Evolutionary conservation across 495 filamentous ascomycete species (phyloP).

Genomic region (Penicillium coffeae): DNA sequence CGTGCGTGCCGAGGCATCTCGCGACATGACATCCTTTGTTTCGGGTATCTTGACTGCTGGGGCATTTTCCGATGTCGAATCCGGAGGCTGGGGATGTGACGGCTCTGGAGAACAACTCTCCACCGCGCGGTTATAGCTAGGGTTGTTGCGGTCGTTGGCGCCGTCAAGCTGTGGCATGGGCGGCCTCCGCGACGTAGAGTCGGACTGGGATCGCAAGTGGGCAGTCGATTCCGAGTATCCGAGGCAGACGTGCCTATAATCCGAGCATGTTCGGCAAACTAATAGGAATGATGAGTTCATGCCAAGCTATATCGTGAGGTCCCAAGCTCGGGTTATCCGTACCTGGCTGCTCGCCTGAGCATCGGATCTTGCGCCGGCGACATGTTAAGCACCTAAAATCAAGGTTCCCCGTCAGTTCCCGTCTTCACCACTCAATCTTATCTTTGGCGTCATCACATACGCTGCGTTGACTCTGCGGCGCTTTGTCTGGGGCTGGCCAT

Average conservation of each 20-base stretch:
- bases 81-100: constrained; percentile 4
- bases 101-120: constrained; percentile 32
- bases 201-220: constrained; percentile 42
- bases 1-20: constrained; percentile 18
- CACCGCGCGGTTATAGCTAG: constrained; percentile 14
- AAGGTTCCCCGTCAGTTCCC: constrained; percentile 16
- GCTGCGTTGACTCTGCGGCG: constrained; percentile 77
- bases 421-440: not conserved
- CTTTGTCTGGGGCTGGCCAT: constrained; percentile 77
- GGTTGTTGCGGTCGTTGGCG: constrained; percentile 15
- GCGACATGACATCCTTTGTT: constrained; percentile 16
- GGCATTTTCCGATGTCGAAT: constrained; percentile 12
- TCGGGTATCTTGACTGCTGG: constrained; percentile 13
- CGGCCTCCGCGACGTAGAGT: constrained; percentile 27
- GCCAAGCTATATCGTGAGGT: not conserved
- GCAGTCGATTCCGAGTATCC: constrained; percentile 72
- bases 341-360: constrained; percentile 70
- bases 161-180: constrained; percentile 14
- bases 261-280: constrained; percentile 69
- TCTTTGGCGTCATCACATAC: constrained; percentile 44
- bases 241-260: constrained; percentile 68
- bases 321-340: constrained; percentile 6
- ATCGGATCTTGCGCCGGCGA: constrained; percentile 79
- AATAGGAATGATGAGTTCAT: not conserved
- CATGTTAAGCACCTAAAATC: constrained; percentile 65